Evolutionary conservation across 495 filamentous ascomycete genomes (phyloP).

Genomic region (Penicillium longicatenatum): DNA sequence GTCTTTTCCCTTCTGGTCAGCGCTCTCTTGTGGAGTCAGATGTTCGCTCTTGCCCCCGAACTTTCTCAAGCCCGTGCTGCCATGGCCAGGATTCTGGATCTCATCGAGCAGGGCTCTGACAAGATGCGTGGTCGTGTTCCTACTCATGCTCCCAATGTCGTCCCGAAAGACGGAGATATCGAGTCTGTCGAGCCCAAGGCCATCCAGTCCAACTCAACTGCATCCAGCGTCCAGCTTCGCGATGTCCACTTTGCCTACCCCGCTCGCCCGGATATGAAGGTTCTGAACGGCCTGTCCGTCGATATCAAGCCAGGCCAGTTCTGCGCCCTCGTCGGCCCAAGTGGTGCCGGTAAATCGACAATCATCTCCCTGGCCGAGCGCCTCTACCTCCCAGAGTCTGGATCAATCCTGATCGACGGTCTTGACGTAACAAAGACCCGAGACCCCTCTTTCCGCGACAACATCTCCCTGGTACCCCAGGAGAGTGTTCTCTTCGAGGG

Average conservation of each 20-base stretch:
- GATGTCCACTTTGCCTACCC: conserved; percentile 63
- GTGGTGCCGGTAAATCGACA: conserved; percentile 63
- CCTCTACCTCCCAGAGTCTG: conserved; percentile 52
- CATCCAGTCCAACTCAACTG: neutral
- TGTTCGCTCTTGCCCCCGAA: conserved; percentile 66
- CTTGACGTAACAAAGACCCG: conserved; percentile 39
- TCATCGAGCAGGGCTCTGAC: conserved; percentile 48
- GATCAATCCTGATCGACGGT: conserved; percentile 45
- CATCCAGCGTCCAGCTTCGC: conserved; percentile 51
- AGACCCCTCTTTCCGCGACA: conserved; percentile 45
- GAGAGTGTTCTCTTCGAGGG: conserved; percentile 58
- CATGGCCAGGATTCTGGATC: conserved; percentile 46
- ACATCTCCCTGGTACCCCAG: conserved; percentile 56
- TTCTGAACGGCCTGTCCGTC: conserved; percentile 56
- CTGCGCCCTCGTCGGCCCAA: conserved; percentile 60
- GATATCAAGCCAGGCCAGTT: conserved; percentile 59
- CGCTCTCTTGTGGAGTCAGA: conserved; percentile 65
- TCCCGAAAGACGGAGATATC: neutral
- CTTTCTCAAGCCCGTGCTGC: conserved; percentile 54
- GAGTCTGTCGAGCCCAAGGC: conserved; percentile 24
- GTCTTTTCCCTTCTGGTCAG: conserved; percentile 44
- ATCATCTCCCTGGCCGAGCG: conserved; percentile 62
- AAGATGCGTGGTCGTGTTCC: conserved; percentile 32
- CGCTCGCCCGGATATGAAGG: conserved; percentile 52
- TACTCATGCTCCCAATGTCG: neutral